A percentile compares a stretch with the other conserved stretches of the same genome.
Conservation (phyloP, 352 stramenopile genomes). For the Pythium oligandrum region DNA sequence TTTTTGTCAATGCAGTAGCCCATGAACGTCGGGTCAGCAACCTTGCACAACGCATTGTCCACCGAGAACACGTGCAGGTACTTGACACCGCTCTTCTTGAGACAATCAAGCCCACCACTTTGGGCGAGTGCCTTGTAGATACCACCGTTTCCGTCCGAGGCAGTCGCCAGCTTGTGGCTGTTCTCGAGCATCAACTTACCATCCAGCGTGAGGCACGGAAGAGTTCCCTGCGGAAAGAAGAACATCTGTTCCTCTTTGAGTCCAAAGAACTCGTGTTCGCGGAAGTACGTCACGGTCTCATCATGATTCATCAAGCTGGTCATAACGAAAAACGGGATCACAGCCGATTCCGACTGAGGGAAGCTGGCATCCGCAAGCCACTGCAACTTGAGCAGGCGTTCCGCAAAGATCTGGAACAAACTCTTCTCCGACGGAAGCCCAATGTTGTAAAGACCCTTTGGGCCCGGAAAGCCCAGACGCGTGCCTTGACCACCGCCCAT, state of each 20-base stretch:
- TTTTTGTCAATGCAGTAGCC: constrained; percentile 93
- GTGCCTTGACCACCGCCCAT: constrained; percentile 95
- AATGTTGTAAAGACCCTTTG: constrained; percentile 95
- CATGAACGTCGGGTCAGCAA: constrained; percentile 95
- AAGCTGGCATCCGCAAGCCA: constrained; percentile 9
- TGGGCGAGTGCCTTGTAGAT: constrained; percentile 91
- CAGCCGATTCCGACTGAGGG: neutral
- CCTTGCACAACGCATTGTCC: constrained; percentile 97
- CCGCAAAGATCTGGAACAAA: constrained; percentile 93
- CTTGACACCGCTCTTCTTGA: constrained; percentile 85
- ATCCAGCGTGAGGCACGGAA: constrained; percentile 92
- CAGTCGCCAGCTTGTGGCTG: constrained; percentile 73
- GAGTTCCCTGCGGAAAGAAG: constrained; percentile 96
- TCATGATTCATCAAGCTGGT: constrained; percentile 96
- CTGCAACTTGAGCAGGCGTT: constrained; percentile 85
- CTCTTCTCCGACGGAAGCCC: constrained; percentile 88
- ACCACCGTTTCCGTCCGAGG: constrained; percentile 98
- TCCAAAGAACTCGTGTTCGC: constrained; percentile 89
- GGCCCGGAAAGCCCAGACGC: constrained; percentile 92
- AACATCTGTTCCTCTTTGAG: constrained; percentile 82
- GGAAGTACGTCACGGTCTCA: constrained; percentile 90
- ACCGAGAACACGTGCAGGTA: constrained; percentile 97
- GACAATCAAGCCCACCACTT: constrained; percentile 85
- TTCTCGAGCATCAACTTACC: constrained; percentile 97
- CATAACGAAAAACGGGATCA: constrained; percentile 95